These are phyloP conservation scores for Cenchrus americanus DNA, from an alignment of 176 grass and related monocot species.

Conservation along the genomic window DNA sequence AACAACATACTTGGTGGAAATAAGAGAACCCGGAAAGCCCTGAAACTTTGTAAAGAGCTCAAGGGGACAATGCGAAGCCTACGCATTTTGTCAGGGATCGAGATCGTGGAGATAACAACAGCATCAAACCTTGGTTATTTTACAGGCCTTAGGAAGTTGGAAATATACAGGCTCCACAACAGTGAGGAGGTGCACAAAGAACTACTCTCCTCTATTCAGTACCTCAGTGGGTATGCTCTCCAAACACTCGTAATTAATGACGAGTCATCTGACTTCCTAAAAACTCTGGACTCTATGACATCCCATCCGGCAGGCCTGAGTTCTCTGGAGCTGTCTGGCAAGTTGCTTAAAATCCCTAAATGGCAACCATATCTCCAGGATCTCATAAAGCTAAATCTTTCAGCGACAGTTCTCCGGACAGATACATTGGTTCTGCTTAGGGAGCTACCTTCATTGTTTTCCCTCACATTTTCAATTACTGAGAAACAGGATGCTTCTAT, in stretches of 20 bases:
- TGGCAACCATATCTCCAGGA: not conserved
- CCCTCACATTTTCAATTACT: not conserved
- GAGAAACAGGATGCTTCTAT: not conserved
- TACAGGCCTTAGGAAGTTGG: not conserved
- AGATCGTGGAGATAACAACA: not conserved
- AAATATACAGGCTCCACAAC: not conserved
- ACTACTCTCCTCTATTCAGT: conserved; percentile 8
- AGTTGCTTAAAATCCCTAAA: not conserved
- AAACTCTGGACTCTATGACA: not conserved
- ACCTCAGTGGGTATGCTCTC: not conserved
- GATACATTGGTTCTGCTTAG: not conserved
- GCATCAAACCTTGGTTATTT: not conserved
- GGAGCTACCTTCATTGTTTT: not conserved
- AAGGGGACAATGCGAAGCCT: not conserved
- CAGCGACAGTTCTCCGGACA: not conserved
- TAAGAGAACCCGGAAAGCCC: not conserved
- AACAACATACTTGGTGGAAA: not conserved
- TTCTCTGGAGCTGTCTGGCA: conserved; percentile 9
- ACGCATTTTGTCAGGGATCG: conserved; percentile 6
- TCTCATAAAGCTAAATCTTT: not conserved
- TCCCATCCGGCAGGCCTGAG: not conserved
- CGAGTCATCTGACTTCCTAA: not conserved
- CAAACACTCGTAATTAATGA: not conserved
- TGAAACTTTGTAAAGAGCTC: not conserved
- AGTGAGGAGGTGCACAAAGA: not conserved